Evolutionary conservation across 2,329 filamentous ascomycete species (phyloP).

Genomic region (Colletotrichum tanaceti): DNA sequence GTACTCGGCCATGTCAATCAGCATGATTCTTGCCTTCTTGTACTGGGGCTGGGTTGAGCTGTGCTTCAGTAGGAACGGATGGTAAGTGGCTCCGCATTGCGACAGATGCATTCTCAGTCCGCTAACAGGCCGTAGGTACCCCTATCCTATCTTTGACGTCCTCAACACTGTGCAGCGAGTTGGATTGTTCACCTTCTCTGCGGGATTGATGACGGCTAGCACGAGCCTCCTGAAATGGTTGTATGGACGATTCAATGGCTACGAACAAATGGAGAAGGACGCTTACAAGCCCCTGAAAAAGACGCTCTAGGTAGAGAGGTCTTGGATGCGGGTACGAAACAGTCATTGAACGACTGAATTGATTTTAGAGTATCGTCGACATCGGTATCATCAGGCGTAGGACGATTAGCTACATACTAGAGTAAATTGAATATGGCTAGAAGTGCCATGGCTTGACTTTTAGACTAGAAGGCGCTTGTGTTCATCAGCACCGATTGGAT

Average conservation of each 20-base stretch:
- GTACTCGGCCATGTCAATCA: constrained; percentile 69
- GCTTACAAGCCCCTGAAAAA: constrained; percentile 49
- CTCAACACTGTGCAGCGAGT: constrained; percentile 74
- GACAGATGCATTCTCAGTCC: constrained; percentile 42
- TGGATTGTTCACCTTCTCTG: constrained; percentile 76
- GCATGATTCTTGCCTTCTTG: constrained; percentile 68
- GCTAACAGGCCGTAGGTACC: constrained; percentile 68
- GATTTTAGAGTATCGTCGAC: constrained; percentile 1
- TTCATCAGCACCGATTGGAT: constrained; percentile 18
- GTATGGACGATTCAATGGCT: constrained; percentile 75
- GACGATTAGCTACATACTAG: not conserved
- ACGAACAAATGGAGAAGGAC: constrained; percentile 54
- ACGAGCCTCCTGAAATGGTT: constrained; percentile 76
- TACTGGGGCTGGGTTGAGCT: constrained; percentile 85
- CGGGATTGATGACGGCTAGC: constrained; percentile 76
- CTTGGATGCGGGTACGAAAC: not conserved
- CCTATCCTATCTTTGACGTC: constrained; percentile 84
- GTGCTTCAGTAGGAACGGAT: constrained; percentile 75
- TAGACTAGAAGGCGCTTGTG: constrained; percentile 2
- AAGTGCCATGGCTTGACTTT: not conserved
- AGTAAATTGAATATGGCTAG: constrained; percentile 18
- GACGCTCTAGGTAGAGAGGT: constrained; percentile 32
- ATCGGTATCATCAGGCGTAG: constrained; percentile 16
- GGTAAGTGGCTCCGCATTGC: constrained; percentile 51
- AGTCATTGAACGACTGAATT: constrained; percentile 1